These are phyloP conservation scores for Aquilaria agallochum DNA, from an alignment of 441 rosid genomes.

Conservation along the genomic window DNA sequence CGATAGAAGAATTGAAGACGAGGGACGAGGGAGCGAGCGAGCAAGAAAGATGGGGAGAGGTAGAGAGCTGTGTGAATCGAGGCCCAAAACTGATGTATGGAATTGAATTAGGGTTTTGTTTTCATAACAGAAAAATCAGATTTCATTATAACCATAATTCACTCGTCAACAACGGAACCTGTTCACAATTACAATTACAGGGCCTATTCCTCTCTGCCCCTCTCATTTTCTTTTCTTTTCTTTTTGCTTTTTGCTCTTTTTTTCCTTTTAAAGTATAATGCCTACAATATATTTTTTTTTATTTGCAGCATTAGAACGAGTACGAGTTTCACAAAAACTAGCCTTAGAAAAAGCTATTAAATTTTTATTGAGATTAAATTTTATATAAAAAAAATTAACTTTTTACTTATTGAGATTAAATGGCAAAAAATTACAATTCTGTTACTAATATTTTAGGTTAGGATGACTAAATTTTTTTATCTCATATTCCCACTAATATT, in stretches of 20 bases:
- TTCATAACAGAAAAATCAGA: conserved; percentile 3
- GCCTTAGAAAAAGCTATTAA: too few species aligned
- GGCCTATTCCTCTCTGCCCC: background rate
- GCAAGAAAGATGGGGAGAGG: conserved; percentile 10
- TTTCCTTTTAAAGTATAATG: too few species aligned
- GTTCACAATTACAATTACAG: background rate
- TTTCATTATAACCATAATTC: conserved; percentile 13
- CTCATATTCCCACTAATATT: too few species aligned
- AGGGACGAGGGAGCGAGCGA: conserved; percentile 5
- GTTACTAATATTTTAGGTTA: too few species aligned
- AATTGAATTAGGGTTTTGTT: conserved; percentile 38
- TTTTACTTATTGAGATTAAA: too few species aligned
- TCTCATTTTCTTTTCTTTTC: background rate
- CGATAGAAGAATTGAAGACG: conserved; percentile 4
- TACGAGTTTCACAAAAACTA: too few species aligned
- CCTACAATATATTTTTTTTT: too few species aligned
- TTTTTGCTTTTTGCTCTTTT: background rate
- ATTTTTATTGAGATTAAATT: too few species aligned
- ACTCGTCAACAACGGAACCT: conserved; percentile 15
- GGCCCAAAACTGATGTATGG: conserved; percentile 32
- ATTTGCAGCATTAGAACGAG: too few species aligned
- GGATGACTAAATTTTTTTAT: too few species aligned
- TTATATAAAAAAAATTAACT: too few species aligned
- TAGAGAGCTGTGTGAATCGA: conserved; percentile 32
- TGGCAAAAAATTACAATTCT: too few species aligned